Base-by-base conservation (phyloP, 805 yeast genomes). In the Jamesozyma hellenica region DNA sequence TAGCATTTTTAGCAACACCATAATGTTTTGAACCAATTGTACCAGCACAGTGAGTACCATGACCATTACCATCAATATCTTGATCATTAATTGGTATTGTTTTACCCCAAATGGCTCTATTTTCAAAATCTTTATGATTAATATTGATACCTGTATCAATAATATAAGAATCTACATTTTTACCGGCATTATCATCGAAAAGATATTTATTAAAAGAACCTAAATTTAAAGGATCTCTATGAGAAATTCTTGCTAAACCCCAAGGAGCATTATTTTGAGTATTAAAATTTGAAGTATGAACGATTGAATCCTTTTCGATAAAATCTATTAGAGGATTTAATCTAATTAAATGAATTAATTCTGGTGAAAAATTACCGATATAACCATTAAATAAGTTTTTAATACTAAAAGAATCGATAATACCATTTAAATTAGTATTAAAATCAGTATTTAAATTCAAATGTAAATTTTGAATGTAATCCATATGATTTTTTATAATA, bases 21-120 rank as follows among this genome's bases (percentile, higher is more conserved):
- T 79, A 84, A 38, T 75, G 67, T 44, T 69, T 68, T 17, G 92
- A 82, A 37, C 80, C 95, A 53, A 88, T 84, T 28, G 94, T 86
- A 64, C 95, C 96, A n/a, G 96, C 95, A 67, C 94, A 85, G 57
- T 87, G 96, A 34, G 95, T 85, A 55, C 96, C 96, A 64, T 87
- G 96, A 38, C 96, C 96, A 53, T 84, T 82, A 39, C 86, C 92
- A 60, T 88, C 95, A 33, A 69, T 54, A 49, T 79, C 86, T 39
- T 71, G 71, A 51, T 77, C 85, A 52, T 79, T 80, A 38, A 62
- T 51, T 49, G 94, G 94, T 49, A 84, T 70, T 42, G 94, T 84
- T 37, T 78, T 71, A 50, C 95, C 95, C 94, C 94, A 84, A 30
- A 59, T 58, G 34, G 95, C 94, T 66, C 96, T 77, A 35, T 88